Evolutionary conservation across 768 basidiomycete species (phyloP), one percentile per base, ranked within the genome.

Genomic region (Kwoniella shandongensis): DNA sequence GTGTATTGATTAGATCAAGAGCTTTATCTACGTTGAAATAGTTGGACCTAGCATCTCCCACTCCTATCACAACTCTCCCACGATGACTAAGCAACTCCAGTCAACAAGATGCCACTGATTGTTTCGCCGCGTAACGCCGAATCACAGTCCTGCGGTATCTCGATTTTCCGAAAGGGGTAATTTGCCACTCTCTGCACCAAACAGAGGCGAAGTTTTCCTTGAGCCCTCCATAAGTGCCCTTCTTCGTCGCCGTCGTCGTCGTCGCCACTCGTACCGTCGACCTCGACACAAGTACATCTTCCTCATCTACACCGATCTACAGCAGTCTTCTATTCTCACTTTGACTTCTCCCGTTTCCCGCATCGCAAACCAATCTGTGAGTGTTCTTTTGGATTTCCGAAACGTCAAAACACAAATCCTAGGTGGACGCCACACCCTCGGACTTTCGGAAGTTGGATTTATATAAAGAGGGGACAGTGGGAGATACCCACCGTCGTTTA

Each of bases 81-180:
- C 56, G 61, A 35, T 62, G 45, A 52, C 48, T 56, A 29, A 56
- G 60, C 50, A 45, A 30, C n/a, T n/a, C n/a, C n/a, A 30, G 46
- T 25, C 4, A 30, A 13, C n/a, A 2, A 11, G 27, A 18, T 40
- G 36, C 35, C 38, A 48, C 26, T 20, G 11, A 12, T 3, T 11
- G 10, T 22, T 12, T 22, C 32, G 15, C 20, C 50, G 23, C 8
- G 8, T 18, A 51, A 39, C 22, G 15, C 50, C 38, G 50, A 39
- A 15, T 1, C 13, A 15, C 36, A 22, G 11, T 4, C 41, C 8
- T 27, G 36, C 4, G 23, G 20, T 8, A 23, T 22, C 3, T 15
- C 7, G 44, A 22, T 17, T 54, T 45, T n/a, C 52, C 29, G n/a
- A 42, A 40, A 42, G 20, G 27, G 29, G 51, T 15, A 52, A 42